Percentiles rank a stretch among this genome's conserved stretches.
phyloP scores from a whole-genome alignment of 441 rosid genomes.

The Erysimum cheiri region DNA sequence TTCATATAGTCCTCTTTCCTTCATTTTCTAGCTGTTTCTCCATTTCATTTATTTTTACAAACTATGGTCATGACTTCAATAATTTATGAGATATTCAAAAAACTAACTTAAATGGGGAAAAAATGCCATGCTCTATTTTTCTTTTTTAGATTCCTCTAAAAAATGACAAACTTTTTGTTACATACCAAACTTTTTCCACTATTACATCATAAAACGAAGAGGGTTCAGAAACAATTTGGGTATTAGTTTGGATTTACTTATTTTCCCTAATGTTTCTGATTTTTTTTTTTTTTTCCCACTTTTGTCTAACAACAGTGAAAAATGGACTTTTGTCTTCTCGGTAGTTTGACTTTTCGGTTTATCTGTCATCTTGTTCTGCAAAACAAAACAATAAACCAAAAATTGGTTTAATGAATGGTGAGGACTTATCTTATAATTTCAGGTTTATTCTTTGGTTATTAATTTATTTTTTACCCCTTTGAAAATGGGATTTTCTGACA shows the following conservation, averaged over 20 bases:
- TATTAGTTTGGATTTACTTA: constrained; percentile 13
- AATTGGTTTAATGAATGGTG: background rate
- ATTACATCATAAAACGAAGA: constrained; percentile 25
- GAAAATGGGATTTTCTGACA: constrained; percentile 58
- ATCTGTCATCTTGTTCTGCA: constrained; percentile 38
- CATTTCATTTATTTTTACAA: background rate
- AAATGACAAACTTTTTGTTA: constrained; percentile 20
- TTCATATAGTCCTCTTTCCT: background rate
- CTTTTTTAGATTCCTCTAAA: constrained; percentile 16
- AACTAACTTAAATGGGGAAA: background rate
- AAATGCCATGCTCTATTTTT: background rate
- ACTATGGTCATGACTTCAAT: background rate
- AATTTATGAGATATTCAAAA: background rate
- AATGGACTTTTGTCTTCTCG: constrained; percentile 12
- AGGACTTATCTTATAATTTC: background rate
- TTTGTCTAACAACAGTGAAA: constrained; percentile 29
- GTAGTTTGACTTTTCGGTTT: background rate
- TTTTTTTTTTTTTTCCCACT: no score
- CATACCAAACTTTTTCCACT: background rate
- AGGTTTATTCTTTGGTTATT: background rate
- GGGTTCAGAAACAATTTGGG: constrained; percentile 9
- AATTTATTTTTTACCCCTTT: constrained; percentile 48
- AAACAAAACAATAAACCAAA: background rate
- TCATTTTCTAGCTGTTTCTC: background rate
- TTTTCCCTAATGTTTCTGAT: background rate